Evolutionary conservation across 2,329 filamentous ascomycete species (phyloP), one percentile per base, ranked within the genome.

Genomic region (Calonectria henricotiae): DNA sequence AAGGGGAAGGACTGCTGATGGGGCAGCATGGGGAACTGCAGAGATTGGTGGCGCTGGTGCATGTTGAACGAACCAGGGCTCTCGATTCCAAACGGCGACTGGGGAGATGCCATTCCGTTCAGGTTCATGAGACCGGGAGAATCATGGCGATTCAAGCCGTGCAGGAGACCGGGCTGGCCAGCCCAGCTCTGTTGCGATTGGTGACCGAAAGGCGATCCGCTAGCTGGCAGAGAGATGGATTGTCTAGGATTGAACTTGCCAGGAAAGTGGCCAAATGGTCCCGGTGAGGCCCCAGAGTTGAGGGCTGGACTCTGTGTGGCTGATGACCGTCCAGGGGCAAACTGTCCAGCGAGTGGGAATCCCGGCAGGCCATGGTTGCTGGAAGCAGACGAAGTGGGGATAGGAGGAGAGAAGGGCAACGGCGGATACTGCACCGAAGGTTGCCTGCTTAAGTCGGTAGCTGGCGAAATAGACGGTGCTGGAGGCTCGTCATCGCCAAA

Each of bases 371-470:
- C 81, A 61, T 90, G 90, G 72, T 90, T 92, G 83, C 94, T 96
- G 37, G 89, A 90, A 13, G 91, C 93, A 35, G 95, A 97, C 0
- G 91, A 91, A 0, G 94, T 91, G 23, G 93, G 93, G 30, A 97
- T 83, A 1, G 95, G 94, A 11, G 96, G 95, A 25, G 95, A 97
- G 78, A 96, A 95, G 5, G 94, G 90, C 62, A 96, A 85, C 7
- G 91, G 88, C 5, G 93, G 92, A 78, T 94, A 94, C 74, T 93
- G 91, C 51, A 89, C 90, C 9, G 94, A 95, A 25, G 90, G 86
- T 77, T 93, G 92, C 68, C 92, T 86, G 77, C 90, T 92, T 74
- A 92, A 85, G 62, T 87, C 85, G 11, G 86, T 86, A n/a, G 85
- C 89, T 11, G 92, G 91, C 15, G 94, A 96, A 74, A 92, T 87